Evolutionary conservation across 495 filamentous ascomycete genomes (phyloP), one percentile per base, ranked within the genome.

Genomic region (Tuber melanosporum): DNA sequence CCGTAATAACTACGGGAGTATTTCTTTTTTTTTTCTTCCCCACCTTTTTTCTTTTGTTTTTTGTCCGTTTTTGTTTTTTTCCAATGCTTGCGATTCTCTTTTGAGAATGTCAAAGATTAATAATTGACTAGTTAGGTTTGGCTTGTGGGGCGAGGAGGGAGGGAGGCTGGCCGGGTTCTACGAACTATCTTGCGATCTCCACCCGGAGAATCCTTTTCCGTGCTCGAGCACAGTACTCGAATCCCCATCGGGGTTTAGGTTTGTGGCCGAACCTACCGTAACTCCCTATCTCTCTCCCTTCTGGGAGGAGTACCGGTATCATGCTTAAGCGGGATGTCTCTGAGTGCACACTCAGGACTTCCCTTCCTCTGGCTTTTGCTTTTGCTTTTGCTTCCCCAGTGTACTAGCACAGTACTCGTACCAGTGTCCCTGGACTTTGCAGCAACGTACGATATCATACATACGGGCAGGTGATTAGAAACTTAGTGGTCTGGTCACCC

Each of bases 11-110:
- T 52, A 32, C 52, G 52, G 52, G 52, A 14, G 52, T 73, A 80
- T 80, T 78, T 79, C 71, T 74, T 79, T 80, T 49, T 47, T 80
- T 49, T 47, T 43, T 77, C 76, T n/a, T 32, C 78, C 78, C 70
- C 77, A 71, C 78, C 78, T 77, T 77, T 75, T 73, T 76, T 32
- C 45, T 74, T 73, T 74, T 70, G 39, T 70, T 70, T 70, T 46
- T 46, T 77, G 49, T 75, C 39, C 4, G 2, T 41, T 75, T 76
- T 74, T 71, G 26, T 57, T 10, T 32, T 62, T 62, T 62, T 32
- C 26, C 22, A 62, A 26, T 62, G n/a, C 52, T 15, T 15, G n/a
- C 12, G 52, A 26, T 62, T 62, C 52, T 15, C n/a, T 32, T 62
- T 62, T 32, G 52, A 32, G 52, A 0, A 4, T 62, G 52, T 32